Evolutionary conservation across 208 protist species (phyloP).

Genomic region (Crithidia fasciculata): DNA sequence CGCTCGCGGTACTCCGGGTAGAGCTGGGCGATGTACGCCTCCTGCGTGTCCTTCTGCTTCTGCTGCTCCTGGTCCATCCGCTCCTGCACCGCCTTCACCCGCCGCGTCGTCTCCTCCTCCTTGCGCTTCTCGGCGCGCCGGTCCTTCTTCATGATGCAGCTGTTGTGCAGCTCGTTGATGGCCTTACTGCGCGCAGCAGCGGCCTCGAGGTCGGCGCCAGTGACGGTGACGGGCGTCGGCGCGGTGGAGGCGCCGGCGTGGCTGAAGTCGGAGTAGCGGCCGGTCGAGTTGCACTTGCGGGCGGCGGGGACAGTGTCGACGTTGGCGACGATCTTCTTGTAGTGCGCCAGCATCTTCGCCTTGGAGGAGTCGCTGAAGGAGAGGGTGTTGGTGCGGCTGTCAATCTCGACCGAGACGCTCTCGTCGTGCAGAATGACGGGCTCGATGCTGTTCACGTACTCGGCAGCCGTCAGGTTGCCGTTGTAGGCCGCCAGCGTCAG

Average conservation of each 20-base stretch:
- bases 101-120: slow-evolving; percentile 39
- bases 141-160: slow-evolving; percentile 47
- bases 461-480: slow-evolving; percentile 40
- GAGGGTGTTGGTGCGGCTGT: slow-evolving; percentile 68
- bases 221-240: slow-evolving; percentile 14
- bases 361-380: slow-evolving; percentile 71
- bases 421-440: slow-evolving; percentile 68
- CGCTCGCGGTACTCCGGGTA: slow-evolving; percentile 64
- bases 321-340: slow-evolving; percentile 40
- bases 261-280: slow-evolving; percentile 27
- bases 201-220: slow-evolving; percentile 46
- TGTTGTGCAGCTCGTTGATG: slow-evolving; percentile 52
- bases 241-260: slow-evolving; percentile 26
- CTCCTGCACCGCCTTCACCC: slow-evolving; percentile 41
- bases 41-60: slow-evolving; percentile 46
- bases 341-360: slow-evolving; percentile 57
- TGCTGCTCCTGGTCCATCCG: slow-evolving; percentile 56
- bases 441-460: slow-evolving; percentile 71
- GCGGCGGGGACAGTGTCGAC: slow-evolving; percentile 38
- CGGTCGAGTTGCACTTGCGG: slow-evolving; percentile 16
- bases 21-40: slow-evolving; percentile 48
- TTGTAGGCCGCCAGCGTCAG: slow-evolving; percentile 46
- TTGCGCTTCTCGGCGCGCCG: slow-evolving; percentile 46
- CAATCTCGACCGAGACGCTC: slow-evolving; percentile 66
- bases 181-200: slow-evolving; percentile 41